Conservation (phyloP, 1,284 basidiomycete genomes). For the Leucoagaricus sp. region DNA sequence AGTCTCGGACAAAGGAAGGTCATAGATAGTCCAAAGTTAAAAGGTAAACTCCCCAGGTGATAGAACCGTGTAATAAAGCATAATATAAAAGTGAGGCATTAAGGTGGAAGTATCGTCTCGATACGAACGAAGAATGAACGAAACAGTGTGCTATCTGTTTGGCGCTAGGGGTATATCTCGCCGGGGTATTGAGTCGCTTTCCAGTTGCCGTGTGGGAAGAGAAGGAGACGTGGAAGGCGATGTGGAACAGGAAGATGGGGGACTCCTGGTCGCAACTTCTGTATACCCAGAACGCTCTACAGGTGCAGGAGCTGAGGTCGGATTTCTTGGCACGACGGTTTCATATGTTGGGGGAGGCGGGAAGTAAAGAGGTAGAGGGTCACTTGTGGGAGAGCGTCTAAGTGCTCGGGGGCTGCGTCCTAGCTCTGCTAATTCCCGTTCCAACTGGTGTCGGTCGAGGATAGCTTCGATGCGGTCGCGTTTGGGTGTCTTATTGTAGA, state of each 20-base stretch:
- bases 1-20: neutral
- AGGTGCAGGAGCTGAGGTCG: slow-evolving; percentile 1
- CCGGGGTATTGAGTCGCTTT: neutral
- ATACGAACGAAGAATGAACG: neutral
- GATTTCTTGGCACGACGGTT: neutral
- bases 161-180: slow-evolving; percentile 5
- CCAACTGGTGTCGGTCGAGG: slow-evolving; percentile 47
- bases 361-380: slow-evolving; percentile 46
- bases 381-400: slow-evolving; percentile 28
- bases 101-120: neutral
- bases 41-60: neutral
- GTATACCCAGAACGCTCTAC: slow-evolving; percentile 18
- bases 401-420: slow-evolving; percentile 30
- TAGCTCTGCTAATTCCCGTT: slow-evolving; percentile 51
- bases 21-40: neutral
- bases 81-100: neutral
- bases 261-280: slow-evolving; percentile 22
- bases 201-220: slow-evolving; percentile 14
- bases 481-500: slow-evolving; percentile 44
- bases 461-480: slow-evolving; percentile 45
- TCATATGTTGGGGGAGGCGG: slow-evolving; percentile 42
- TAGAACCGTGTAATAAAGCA: neutral
- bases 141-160: slow-evolving; percentile 4
- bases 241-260: slow-evolving; percentile 17
- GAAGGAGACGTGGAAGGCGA: slow-evolving; percentile 13